Base-by-base conservation (phyloP, 352 stramenopile species). In the Phytopythium chamaehyphon region DNA sequence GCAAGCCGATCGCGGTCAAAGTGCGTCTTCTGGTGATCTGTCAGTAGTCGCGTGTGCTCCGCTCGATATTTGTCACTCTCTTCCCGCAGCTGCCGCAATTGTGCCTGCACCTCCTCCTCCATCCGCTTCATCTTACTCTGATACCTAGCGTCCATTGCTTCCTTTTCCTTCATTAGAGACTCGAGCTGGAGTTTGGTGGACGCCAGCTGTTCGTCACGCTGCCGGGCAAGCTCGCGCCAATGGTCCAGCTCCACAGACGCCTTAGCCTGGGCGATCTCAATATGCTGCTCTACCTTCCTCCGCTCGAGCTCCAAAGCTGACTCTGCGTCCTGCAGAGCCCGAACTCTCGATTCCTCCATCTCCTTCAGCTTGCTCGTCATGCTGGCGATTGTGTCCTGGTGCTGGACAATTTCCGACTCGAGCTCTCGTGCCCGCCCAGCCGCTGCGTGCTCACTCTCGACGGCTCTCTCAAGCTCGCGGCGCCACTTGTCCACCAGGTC, bases 1-100 rank as follows among this genome's bases (percentile, higher is more conserved):
- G 49, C 56, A n/a, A 78, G 52, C 22, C 73, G 78, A 11, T 86
- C 75, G 39, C 76, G 71, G 5, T 83, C 77, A 46, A 86, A 83
- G 9, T 75, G 70, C 1, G 69, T 54, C 57, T 82, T 77, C 38
- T 88, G 72, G 10, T 69, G 67, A 24, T 89, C 75, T 16, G 59
- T 66, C 46, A 71, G 59, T 18, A 83, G 51, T 14, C 69, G 62
- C 39, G 67, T 74, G 42, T 73, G 68, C 46, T 89, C 75, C 0
- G 55, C 50, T 1, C 73, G 73, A 16, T 83, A 82, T 52, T 72
- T 86, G 19, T 86, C 73, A 36, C 65, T 73, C 43, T 89, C 73
- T 9, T 70, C 56, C 19, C 77, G 62, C 10, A 85, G 43, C 55
- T 78, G 64, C 28, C 84, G 56, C 40, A 86, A 57, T 40, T 83